Evolutionary conservation across 179 eudicot genomes (phyloP), one percentile per base, ranked within the genome.

Genomic region (Heliamphora pulchella): DNA sequence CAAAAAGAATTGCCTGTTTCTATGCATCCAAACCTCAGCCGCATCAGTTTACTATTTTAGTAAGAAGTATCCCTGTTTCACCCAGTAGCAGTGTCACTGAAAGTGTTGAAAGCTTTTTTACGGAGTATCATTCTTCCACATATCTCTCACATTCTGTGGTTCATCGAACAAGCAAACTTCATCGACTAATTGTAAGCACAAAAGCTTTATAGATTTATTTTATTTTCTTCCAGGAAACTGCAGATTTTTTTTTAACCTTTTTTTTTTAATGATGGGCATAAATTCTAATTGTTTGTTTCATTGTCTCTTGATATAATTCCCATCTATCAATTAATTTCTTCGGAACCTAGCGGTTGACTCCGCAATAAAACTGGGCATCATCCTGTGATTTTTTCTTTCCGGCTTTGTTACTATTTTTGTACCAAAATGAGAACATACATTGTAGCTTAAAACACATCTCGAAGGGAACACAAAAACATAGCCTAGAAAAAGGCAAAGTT

Each of bases 1-100:
- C 89, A n/a, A 94, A 89, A 86, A 86, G 99, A 88, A 83, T 90
- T 83, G 84, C 87, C 68, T 92, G 66, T 77, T 96, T 92, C 82
- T 87, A 86, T 84, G 87, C 98, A 82, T 91, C 98, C 57, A 88
- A 88, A 85, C 99, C 99, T 81, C 91, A 84, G 86, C 93, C 96
- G 41, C 88, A 87, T 82, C 96, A 92, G 80, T 96, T 94, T 74
- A 94, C 97, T 74, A 75, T 96, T 82, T 84, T 96, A 82, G 94
- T 94, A 81, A 92, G 95, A 76, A 88, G 94, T 81, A 89, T 96
- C 68, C 99, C 99, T 79, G 89, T 81, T 41, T 81, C 87, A 64
- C 83, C 91, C 57, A 91, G 88, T 57, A 84, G 85, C 67, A 92
- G 88, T 77, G 82, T 89, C 84, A 84, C 93, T 79, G 94, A 91